These are phyloP conservation scores for Aspergillus niger DNA, from an alignment of 2,329 filamentous ascomycete genomes.

Conservation along the genomic window DNA sequence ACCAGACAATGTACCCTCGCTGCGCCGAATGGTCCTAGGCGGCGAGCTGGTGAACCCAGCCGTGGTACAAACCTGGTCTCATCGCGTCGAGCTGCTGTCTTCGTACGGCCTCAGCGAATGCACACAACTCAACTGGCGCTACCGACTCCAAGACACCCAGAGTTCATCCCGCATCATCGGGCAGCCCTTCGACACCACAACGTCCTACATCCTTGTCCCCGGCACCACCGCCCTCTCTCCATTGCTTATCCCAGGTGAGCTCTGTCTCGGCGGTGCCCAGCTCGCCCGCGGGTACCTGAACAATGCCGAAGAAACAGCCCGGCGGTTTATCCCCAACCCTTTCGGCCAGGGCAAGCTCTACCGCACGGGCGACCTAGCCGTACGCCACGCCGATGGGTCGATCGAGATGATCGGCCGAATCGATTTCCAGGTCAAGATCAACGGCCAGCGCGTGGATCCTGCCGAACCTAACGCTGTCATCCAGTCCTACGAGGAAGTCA, in stretches of 20 bases:
- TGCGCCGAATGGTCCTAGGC: constrained; percentile 15
- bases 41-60: constrained; percentile 13
- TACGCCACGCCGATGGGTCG: constrained; percentile 13
- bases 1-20: constrained; percentile 11
- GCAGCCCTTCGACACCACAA: constrained; percentile 17
- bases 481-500: not conserved
- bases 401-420: constrained; percentile 52
- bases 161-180: constrained; percentile 11
- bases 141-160: not conserved
- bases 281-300: constrained; percentile 18
- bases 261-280: constrained; percentile 18
- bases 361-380: constrained; percentile 24
- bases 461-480: constrained; percentile 31
- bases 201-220: constrained; percentile 15
- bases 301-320: not conserved
- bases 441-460: constrained; percentile 62
- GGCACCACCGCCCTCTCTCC: constrained; percentile 14
- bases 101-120: constrained; percentile 24
- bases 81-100: constrained; percentile 16
- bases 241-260: constrained; percentile 15
- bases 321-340: constrained; percentile 15
- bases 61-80: constrained; percentile 14
- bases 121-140: constrained; percentile 18
- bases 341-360: constrained; percentile 19
- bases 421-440: constrained; percentile 63